A percentile compares a stretch with the other conserved stretches of the same genome.
These are phyloP conservation scores for Avena insularis DNA, from an alignment of 176 grass and related monocot species.

Conservation along the genomic window DNA sequence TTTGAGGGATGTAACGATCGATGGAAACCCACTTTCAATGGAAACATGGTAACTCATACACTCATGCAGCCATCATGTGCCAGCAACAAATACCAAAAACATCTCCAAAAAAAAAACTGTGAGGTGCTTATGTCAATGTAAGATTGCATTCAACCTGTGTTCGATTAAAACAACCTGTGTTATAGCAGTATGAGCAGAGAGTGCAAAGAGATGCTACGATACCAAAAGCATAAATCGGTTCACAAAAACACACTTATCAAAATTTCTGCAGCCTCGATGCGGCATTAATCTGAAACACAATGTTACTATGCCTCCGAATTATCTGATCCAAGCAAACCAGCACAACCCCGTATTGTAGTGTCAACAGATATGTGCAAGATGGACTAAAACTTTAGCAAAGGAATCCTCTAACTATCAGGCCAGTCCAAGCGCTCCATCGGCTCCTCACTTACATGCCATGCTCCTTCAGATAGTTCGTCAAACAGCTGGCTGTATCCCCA, in stretches of 20 bases:
- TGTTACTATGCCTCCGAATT: background rate
- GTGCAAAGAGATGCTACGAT: background rate
- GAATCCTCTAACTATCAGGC: conserved; percentile 57
- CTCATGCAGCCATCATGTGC: too few relatives aligned
- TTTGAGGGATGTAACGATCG: too few relatives aligned
- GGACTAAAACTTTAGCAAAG: background rate
- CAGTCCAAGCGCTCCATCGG: conserved; percentile 62
- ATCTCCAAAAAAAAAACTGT: too few relatives aligned
- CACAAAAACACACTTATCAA: background rate
- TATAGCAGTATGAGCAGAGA: background rate
- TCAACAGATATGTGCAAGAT: conserved; percentile 34
- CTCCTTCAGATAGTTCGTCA: conserved; percentile 70
- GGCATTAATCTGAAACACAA: background rate
- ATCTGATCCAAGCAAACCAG: background rate
- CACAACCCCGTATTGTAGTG: background rate
- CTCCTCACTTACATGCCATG: conserved; percentile 58
- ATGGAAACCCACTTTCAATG: too few relatives aligned
- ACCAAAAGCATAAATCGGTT: background rate
- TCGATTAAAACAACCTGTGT: background rate
- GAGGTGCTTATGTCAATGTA: too few relatives aligned
- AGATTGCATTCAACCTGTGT: too few relatives aligned
- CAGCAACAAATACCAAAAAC: too few relatives aligned
- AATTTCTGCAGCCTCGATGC: background rate
- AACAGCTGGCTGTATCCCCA: conserved; percentile 80
- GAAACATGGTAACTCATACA: too few relatives aligned